A percentile compares a stretch with the other conserved stretches of the same genome.
Conservation (phyloP, 148 eudicot genomes). For the Nepenthes mirabilis region DNA sequence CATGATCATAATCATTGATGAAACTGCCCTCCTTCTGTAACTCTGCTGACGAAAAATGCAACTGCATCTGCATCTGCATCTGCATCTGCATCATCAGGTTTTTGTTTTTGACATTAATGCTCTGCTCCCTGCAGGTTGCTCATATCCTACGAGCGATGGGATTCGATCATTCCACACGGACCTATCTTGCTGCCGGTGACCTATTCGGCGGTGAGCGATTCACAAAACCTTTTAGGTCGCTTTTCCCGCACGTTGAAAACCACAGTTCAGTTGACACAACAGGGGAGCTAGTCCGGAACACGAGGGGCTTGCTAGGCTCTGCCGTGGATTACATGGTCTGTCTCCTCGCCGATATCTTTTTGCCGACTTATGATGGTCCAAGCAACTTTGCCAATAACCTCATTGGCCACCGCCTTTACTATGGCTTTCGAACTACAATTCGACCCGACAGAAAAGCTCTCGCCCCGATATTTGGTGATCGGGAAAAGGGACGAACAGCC, state of each 20-base stretch:
- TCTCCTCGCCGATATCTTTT: slow-evolving; percentile 70
- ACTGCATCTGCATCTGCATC: too few species aligned
- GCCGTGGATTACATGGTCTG: slow-evolving; percentile 99
- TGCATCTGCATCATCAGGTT: too few species aligned
- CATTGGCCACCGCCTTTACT: slow-evolving; percentile 79
- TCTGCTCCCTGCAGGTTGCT: slow-evolving; percentile 51
- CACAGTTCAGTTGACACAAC: slow-evolving; percentile 69
- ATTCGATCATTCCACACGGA: slow-evolving; percentile 70
- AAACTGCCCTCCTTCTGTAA: too few species aligned
- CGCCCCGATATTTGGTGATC: slow-evolving; percentile 62
- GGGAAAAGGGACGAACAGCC: slow-evolving; percentile 49
- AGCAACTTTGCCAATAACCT: slow-evolving; percentile 96
- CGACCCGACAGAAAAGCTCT: slow-evolving; percentile 84
- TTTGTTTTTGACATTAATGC: neutral
- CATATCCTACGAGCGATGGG: slow-evolving; percentile 67
- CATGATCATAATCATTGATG: too few species aligned
- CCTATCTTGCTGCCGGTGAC: slow-evolving; percentile 89
- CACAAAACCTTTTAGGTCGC: slow-evolving; percentile 74
- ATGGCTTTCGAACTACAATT: slow-evolving; percentile 70
- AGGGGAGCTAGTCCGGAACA: slow-evolving; percentile 62
- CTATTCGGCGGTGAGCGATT: slow-evolving; percentile 80
- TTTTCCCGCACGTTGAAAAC: slow-evolving; percentile 82
- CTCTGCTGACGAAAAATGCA: too few species aligned
- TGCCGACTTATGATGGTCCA: slow-evolving; percentile 96
- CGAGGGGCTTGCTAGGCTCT: slow-evolving; percentile 61